Evolutionary conservation across 2,329 filamentous ascomycete species (phyloP).

Genomic region (Clonostachys rosea): DNA sequence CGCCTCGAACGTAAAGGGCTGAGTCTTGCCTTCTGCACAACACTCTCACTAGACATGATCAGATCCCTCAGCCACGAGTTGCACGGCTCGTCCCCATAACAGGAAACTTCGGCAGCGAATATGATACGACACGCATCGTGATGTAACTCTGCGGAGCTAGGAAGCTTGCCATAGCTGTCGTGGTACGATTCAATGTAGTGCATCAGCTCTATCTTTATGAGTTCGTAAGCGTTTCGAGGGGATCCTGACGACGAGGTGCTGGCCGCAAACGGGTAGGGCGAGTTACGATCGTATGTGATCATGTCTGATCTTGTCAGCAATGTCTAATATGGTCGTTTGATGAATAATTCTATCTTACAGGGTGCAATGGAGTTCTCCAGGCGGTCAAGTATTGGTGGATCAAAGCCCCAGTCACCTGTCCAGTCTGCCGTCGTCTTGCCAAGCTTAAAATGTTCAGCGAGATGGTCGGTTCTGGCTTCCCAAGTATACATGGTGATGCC

Average conservation of each 20-base stretch:
- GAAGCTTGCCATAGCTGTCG: constrained; percentile 8
- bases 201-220: constrained; percentile 25
- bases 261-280: constrained; percentile 12
- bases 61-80: constrained; percentile 17
- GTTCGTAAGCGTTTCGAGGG: constrained; percentile 20
- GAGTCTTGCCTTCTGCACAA: constrained; percentile 10
- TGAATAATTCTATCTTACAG: constrained; percentile 15
- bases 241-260: constrained; percentile 8
- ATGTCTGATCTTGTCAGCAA: constrained; percentile 5
- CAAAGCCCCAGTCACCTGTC: constrained; percentile 37
- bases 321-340: neutral
- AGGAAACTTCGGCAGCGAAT: constrained; percentile 15
- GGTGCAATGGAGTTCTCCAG: constrained; percentile 35
- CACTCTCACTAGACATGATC: constrained; percentile 6
- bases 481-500: constrained; percentile 25
- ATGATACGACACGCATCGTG: constrained; percentile 18
- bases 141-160: constrained; percentile 10
- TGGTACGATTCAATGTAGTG: constrained; percentile 16
- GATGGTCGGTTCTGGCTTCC: constrained; percentile 27
- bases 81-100: neutral
- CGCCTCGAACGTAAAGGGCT: constrained; percentile 13
- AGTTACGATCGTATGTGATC: constrained; percentile 10
- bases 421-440: constrained; percentile 35
- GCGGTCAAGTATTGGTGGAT: constrained; percentile 22
- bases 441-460: constrained; percentile 34